Base-by-base conservation (phyloP, 352 stramenopile species). In the Blastocystis sp. region DNA sequence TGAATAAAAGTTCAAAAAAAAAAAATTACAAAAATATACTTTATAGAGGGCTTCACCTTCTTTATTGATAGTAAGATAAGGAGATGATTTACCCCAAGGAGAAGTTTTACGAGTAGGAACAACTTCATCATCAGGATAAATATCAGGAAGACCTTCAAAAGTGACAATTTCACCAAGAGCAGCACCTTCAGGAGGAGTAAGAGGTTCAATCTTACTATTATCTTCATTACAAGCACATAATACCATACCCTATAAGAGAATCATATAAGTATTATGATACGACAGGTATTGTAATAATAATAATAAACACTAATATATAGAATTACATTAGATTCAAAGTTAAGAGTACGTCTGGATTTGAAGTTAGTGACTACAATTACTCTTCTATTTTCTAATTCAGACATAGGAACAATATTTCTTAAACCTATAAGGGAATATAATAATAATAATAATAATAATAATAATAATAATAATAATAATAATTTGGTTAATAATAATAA, bases 301-400 rank as follows among this genome's bases (percentile, higher is more conserved):
- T n/a, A n/a, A n/a, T n/a, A n/a, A n/a, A n/a, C n/a, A n/a, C n/a
- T n/a, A n/a, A n/a, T n/a, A n/a, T n/a, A n/a, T n/a, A n/a, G n/a
- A n/a, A n/a, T n/a, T n/a, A n/a, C n/a, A n/a, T n/a, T n/a, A 66
- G 77, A 95, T 80, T 81, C 82, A 68, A 96, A 94, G 39, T 84
- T 86, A 6, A 77, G 84, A 30, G 96, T 69, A 69, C 96, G 95
- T 35, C 81, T 78, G 41, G 82, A 78, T 77, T 95, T 96, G 23
- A 98, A 74, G 71, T 98, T 98, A 55, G 88, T 86, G 28, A 98
- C 71, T 44, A 95, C 84, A 13, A 95, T 68, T 32, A 94, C 80
- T 64, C 89, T 81, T 65, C 83, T 78, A 31, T 79, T 81, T 67
- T 90, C 73, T 74, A 98, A 84, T 42, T 95, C 80, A 55, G 93